phyloP scores from a whole-genome alignment of 2,329 filamentous ascomycete species.

The Coleophoma eucalyptorum region DNA sequence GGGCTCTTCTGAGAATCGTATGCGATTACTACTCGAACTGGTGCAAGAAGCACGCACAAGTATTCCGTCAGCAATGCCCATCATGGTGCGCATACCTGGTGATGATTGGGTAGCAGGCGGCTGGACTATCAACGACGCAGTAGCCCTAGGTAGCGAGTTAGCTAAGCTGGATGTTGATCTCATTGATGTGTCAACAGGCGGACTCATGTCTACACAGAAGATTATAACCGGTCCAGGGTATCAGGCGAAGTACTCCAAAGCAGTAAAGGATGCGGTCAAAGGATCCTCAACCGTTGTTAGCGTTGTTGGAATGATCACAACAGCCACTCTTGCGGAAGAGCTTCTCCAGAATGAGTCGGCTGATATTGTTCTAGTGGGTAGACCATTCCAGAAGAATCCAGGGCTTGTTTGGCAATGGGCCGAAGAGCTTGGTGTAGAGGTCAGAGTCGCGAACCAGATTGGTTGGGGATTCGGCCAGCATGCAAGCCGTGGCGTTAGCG shows the following conservation, averaged over 20 bases:
- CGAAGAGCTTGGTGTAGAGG: slow-evolving; percentile 42
- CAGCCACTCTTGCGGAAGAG: slow-evolving; percentile 37
- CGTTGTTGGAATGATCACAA: slow-evolving; percentile 42
- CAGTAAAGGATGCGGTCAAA: slow-evolving; percentile 51
- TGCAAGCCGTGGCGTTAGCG: slow-evolving; percentile 1
- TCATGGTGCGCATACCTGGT: slow-evolving; percentile 69
- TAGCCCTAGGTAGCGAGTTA: slow-evolving; percentile 38
- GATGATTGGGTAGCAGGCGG: slow-evolving; percentile 68
- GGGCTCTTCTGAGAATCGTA: slow-evolving; percentile 66
- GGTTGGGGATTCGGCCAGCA: slow-evolving; percentile 42
- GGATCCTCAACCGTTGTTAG: slow-evolving; percentile 48
- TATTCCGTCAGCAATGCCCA: slow-evolving; percentile 62
- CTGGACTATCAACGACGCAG: slow-evolving; percentile 64
- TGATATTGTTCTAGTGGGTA: slow-evolving; percentile 44
- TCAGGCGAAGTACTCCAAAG: slow-evolving; percentile 65
- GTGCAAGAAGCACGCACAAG: slow-evolving; percentile 56
- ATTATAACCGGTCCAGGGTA: slow-evolving; percentile 58
- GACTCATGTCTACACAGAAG: slow-evolving; percentile 55
- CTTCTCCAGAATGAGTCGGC: slow-evolving; percentile 39
- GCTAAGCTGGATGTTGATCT: slow-evolving; percentile 66
- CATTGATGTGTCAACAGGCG: slow-evolving; percentile 67
- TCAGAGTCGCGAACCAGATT: slow-evolving; percentile 45
- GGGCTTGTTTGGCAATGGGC: slow-evolving; percentile 49
- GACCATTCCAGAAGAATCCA: slow-evolving; percentile 53
- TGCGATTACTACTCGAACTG: slow-evolving; percentile 62